A percentile compares a stretch with the other conserved stretches of the same genome.
Conservation (phyloP, 2,329 filamentous ascomycete genomes). For the Herpotrichia juniperi region DNA sequence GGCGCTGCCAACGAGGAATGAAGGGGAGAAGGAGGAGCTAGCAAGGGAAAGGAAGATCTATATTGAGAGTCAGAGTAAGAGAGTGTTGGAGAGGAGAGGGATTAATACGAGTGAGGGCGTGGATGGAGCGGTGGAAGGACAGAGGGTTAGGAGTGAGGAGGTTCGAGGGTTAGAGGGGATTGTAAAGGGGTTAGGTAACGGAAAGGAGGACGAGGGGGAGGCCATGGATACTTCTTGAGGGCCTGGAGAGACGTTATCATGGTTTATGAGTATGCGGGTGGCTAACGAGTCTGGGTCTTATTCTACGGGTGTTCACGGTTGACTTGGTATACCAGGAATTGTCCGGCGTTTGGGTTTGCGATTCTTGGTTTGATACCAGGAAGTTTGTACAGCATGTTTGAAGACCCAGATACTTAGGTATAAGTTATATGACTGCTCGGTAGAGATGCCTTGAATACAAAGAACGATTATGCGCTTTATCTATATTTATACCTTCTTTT, state of each 20-base stretch:
- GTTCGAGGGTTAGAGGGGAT: slow-evolving; percentile 38
- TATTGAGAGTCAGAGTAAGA: slow-evolving; percentile 77
- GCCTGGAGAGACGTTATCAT: background rate
- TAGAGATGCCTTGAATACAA: too few species aligned
- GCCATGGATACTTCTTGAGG: slow-evolving; percentile 28
- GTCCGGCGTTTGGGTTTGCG: too few species aligned
- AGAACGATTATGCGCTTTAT: too few species aligned
- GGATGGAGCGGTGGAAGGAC: slow-evolving; percentile 21
- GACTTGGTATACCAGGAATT: background rate
- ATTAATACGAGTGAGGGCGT: slow-evolving; percentile 59
- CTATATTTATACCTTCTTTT: too few species aligned
- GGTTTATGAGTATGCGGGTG: background rate
- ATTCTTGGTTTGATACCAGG: background rate
- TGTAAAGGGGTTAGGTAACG: slow-evolving; percentile 21
- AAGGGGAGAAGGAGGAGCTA: slow-evolving; percentile 51
- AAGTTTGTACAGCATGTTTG: background rate
- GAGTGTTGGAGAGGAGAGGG: slow-evolving; percentile 76
- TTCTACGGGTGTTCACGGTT: background rate
- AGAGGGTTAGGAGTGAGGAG: slow-evolving; percentile 31
- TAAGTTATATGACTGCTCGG: too few species aligned
- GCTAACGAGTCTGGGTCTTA: background rate
- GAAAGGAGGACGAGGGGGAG: slow-evolving; percentile 16
- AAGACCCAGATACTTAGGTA: too few species aligned
- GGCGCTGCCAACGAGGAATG: slow-evolving; percentile 24
- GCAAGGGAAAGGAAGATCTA: slow-evolving; percentile 78